Percentiles rank a stretch among this genome's conserved stretches.
Conservation (phyloP, 176 grass and related monocot species). For the maize (Zea mays) region Zm-B73-REFERENCE-NAM-5.0 NC_050103.1:122776001-122776500, state of each 20-base stretch:
- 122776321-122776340: conserved; percentile 22
- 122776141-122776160: conserved; percentile 47
- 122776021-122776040: conserved; percentile 48
- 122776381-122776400: too few relatives aligned
- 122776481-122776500: too few relatives aligned
- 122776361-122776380: conserved; percentile 20
- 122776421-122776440: too few relatives aligned
- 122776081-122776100: background rate
- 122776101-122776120: too few relatives aligned
- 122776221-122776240: conserved; percentile 42
- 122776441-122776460: too few relatives aligned
- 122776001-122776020: conserved; percentile 72
- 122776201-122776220: background rate
- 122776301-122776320: conserved; percentile 33
- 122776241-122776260: conserved; percentile 37
- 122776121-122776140: background rate
- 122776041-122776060: conserved; percentile 45
- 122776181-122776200: conserved; percentile 7
- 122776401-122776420: too few relatives aligned
- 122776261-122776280: conserved; percentile 1
- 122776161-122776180: background rate
- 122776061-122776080: conserved; percentile 25
- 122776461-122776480: too few relatives aligned
- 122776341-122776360: conserved; percentile 52
- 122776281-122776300: too few relatives aligned